Percentiles rank a stretch among this genome's conserved stretches.
Evolutionary conservation across 768 basidiomycete species (phyloP).

Genomic region (Kwoniella sp.): DNA sequence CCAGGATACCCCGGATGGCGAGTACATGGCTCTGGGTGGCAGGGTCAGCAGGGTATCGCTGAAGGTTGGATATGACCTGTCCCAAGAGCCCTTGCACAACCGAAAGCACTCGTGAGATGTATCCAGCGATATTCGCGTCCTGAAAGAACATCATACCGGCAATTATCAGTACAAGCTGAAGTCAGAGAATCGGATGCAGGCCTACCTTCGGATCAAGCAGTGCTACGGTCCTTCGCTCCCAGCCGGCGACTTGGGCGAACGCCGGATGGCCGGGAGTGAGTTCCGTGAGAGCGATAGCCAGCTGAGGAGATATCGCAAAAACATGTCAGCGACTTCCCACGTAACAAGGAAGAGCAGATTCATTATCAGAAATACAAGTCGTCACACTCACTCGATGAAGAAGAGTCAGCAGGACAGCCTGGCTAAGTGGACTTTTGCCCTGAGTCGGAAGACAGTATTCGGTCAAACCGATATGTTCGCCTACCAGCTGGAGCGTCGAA

Average conservation of each 20-base stretch:
- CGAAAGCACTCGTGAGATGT: slow-evolving; percentile 20
- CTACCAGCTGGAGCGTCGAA: slow-evolving; percentile 35
- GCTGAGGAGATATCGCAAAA: background rate
- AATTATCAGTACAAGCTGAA: background rate
- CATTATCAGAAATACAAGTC: background rate
- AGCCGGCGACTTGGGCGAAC: slow-evolving; percentile 17
- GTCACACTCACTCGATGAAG: slow-evolving; percentile 44
- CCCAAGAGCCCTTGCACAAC: slow-evolving; percentile 22
- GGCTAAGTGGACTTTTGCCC: slow-evolving; percentile 36
- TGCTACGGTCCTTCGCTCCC: slow-evolving; percentile 25
- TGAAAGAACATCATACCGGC: slow-evolving; percentile 1
- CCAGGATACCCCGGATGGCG: slow-evolving; percentile 22
- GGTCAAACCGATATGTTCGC: slow-evolving; percentile 26
- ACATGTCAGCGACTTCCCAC: background rate
- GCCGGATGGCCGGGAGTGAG: slow-evolving; percentile 15
- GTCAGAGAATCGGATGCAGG: background rate
- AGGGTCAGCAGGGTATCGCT: slow-evolving; percentile 19
- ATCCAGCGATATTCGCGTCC: slow-evolving; percentile 23
- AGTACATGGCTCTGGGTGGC: slow-evolving; percentile 9
- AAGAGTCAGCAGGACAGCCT: slow-evolving; percentile 51
- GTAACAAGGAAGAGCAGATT: background rate
- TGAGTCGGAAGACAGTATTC: slow-evolving; percentile 37
- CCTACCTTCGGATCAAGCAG: slow-evolving; percentile 32
- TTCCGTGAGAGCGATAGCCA: slow-evolving; percentile 29
- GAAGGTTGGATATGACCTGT: slow-evolving; percentile 6